Conservation (phyloP, 2,329 filamentous ascomycete genomes). For the Xylariales sp. region DNA sequence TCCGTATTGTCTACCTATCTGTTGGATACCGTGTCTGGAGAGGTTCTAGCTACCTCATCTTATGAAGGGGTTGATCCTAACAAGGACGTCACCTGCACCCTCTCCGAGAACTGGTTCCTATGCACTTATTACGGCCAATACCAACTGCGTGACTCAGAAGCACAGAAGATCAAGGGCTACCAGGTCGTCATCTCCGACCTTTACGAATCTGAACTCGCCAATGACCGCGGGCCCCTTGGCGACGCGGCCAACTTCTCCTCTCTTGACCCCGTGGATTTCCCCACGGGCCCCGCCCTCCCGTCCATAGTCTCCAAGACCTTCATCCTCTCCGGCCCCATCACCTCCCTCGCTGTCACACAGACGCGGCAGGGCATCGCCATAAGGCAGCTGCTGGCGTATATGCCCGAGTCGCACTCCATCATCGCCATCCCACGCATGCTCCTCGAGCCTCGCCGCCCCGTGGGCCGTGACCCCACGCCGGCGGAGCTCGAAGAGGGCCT, state of each 20-base stretch:
- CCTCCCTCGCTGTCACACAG: conserved; percentile 83
- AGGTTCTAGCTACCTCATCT: conserved; percentile 76
- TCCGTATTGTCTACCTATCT: conserved; percentile 78
- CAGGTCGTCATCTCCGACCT: conserved; percentile 88
- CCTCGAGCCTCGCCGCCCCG: conserved; percentile 86
- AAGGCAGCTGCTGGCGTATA: conserved; percentile 81
- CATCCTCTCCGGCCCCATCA: conserved; percentile 82
- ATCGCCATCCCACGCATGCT: conserved; percentile 81
- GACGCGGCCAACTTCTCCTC: conserved; percentile 79
- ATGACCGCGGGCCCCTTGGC: conserved; percentile 85
- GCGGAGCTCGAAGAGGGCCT: conserved; percentile 87
- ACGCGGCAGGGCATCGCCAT: conserved; percentile 93
- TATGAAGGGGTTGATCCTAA: conserved; percentile 79
- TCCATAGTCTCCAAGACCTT: conserved; percentile 84
- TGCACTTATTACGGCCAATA: conserved; percentile 81
- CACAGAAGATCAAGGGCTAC: conserved; percentile 79
- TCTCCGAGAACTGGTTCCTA: conserved; percentile 95
- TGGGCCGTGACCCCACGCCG: conserved; percentile 83
- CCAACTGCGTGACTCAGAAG: conserved; percentile 63
- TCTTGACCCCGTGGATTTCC: conserved; percentile 71
- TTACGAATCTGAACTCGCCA: conserved; percentile 84
- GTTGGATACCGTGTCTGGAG: conserved; percentile 86
- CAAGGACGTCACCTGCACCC: conserved; percentile 78
- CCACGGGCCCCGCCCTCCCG: conserved; percentile 70
- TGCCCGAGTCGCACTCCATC: conserved; percentile 79